A percentile compares a stretch with the other conserved stretches of the same genome.
phyloP scores from a whole-genome alignment of 805 yeast species.

The Wickerhamiella azyma region DNA sequence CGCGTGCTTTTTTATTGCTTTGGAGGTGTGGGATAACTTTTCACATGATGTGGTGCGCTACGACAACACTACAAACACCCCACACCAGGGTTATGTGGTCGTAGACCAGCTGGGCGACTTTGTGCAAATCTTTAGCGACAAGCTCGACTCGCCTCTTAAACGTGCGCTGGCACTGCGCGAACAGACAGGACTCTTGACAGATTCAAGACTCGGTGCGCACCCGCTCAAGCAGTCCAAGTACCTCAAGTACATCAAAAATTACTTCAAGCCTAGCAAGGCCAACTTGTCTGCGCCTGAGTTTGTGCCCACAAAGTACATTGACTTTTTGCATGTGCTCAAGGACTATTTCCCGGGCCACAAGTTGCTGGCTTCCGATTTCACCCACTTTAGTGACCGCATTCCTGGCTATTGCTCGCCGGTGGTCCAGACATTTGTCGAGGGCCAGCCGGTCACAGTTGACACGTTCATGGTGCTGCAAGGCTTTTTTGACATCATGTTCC shows the following conservation, averaged over 20 bases:
- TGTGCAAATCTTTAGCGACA: conserved; percentile 54
- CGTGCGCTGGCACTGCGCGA: conserved; percentile 44
- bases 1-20: conserved; percentile 64
- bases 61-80: conserved; percentile 50
- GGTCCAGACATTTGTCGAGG: conserved; percentile 60
- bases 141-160: conserved; percentile 39
- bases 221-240: conserved; percentile 44
- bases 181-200: conserved; percentile 17
- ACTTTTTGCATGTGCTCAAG: conserved; percentile 49
- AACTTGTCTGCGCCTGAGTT: conserved; percentile 59
- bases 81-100: conserved; percentile 66
- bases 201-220: conserved; percentile 32
- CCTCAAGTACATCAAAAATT: conserved; percentile 33
- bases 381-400: conserved; percentile 28
- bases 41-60: conserved; percentile 71
- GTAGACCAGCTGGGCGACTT: conserved; percentile 63
- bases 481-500: conserved; percentile 73
- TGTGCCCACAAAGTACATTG: conserved; percentile 62
- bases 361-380: conserved; percentile 60
- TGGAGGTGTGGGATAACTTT: conserved; percentile 75
- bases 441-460: conserved; percentile 52
- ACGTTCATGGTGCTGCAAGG: conserved; percentile 80
- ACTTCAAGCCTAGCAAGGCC: conserved; percentile 51
- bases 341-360: conserved; percentile 63
- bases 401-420: conserved; percentile 60